Base-by-base conservation (phyloP, 306 rosid species). In the Carpinus fangiana region DNA sequence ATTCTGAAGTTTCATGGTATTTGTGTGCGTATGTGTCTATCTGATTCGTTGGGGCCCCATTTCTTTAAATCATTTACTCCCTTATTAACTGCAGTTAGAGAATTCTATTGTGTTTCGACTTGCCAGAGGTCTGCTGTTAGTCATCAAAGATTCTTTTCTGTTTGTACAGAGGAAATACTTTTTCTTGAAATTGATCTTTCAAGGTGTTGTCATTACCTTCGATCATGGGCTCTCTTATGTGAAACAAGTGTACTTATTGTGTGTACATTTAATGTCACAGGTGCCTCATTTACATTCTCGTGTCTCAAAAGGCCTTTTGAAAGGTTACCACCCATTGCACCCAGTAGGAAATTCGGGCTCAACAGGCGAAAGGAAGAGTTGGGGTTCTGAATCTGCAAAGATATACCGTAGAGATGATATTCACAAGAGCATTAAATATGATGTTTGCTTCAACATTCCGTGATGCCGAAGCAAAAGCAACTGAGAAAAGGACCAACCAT, bases 381-480 rank as follows among this genome's bases (percentile, higher is more conserved):
- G 31, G 31, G 31, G 31, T 0, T 28, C 31, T 28, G 31, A 28
- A 28, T 28, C 31, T 28, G 31, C 31, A 28, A 28, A 28, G 31
- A 1, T 28, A 2, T 28, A 28, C 31, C 1, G 31, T 1, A 28
- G 31, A 28, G 31, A 28, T 1, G 31, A 28, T 28, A 28, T 28
- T 28, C 31, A 28, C 2, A 28, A 28, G 31, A 28, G 31, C 31
- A 28, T 28, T 28, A 28, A 28, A 28, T 28, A 28, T 28, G 31
- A 28, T 28, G 31, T 28, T 28, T 28, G 31, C 1, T 28, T 0
- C 31, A 28, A 28, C 92, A 70, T 93, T 87, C 81, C 87, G 14
- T 70, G 92, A 85, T 75, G 86, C 87, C 12, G 93, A 88, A 78
- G 84, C 84, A 72, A 87, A 86, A 75, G 80, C 82, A 21, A 83